Conservation (phyloP, 139 green algal genomes). For the Penium margaritaceum region DNA sequence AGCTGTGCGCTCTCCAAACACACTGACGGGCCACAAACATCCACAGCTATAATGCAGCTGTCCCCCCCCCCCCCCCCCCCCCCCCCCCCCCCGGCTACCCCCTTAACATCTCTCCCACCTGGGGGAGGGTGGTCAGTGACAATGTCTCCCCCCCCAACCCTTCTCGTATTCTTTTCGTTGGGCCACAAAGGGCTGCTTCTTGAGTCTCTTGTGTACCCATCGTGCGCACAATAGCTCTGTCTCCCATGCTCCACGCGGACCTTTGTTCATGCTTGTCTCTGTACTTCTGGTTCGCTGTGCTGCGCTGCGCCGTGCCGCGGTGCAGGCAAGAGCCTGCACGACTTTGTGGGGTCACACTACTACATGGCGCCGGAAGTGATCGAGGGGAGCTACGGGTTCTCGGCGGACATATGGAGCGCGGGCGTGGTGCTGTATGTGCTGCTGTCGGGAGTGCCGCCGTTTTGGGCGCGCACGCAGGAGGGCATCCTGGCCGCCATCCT, state of each 20-base stretch:
- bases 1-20: too few relatives aligned
- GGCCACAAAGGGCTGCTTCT: not conserved
- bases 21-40: too few relatives aligned
- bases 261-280: not conserved
- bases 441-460: not conserved
- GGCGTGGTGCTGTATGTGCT: conserved; percentile 8
- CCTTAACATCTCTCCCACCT: too few relatives aligned
- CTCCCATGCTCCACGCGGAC: not conserved
- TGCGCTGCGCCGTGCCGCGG: not conserved
- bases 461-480: conserved; percentile 2
- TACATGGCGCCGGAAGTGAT: conserved; percentile 9
- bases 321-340: not conserved
- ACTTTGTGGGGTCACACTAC: conserved; percentile 8
- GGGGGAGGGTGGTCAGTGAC: too few relatives aligned
- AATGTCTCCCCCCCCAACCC: not conserved
- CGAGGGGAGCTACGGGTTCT: not conserved
- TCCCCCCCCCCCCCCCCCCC: too few relatives aligned
- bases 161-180: not conserved
- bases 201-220: not conserved
- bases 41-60: too few relatives aligned
- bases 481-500: not conserved
- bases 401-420: conserved; percentile 7
- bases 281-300: not conserved
- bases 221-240: not conserved
- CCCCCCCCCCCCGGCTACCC: too few relatives aligned